Evolutionary conservation across 768 basidiomycete genomes (phyloP), one percentile per base, ranked within the genome.

Genomic region (Rhizopogon salebrosus): DNA sequence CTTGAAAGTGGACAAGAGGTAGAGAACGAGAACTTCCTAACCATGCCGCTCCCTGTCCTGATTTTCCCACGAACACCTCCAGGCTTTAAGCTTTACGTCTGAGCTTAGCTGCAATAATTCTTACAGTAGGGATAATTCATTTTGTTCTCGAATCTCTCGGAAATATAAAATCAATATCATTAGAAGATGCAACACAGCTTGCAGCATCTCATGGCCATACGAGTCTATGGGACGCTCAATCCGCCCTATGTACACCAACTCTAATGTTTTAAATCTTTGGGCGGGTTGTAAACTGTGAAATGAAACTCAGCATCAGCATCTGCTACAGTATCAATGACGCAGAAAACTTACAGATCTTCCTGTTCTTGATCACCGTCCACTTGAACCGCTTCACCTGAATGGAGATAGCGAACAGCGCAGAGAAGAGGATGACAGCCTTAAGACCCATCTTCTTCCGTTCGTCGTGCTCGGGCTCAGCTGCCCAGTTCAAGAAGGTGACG

Each of bases 381-480:
- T 98, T 98, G 84, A 92, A 95, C 64, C 92, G 84, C 75, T 98
- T 98, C 65, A 95, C 80, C 66, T 92, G 93, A 60, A 98, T 65
- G 60, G 85, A 85, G 67, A 95, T 63, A 16, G 83, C 83, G 49
- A 85, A 87, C 67, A 98, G 75, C 11, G 85, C 72, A 39, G 94
- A 91, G 74, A 98, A 89, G 67, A 98, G 77, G 67, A 98, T 94
- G 61, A 95, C 84, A 20, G 93, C 95, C 75, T 98, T 95, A 70
- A 98, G 76, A 59, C 97, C 95, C 66, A 87, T 86, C 80, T 92
- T 94, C 80, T 99, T 98, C 69, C 97, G 80, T 68, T 95, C 89
- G 65, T 99, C 97, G 63, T 95, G 90, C 70, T 99, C 97, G 27
- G 97, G 97, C 70, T 99, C 97, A 53, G 97, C 83, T 16, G 95